These are phyloP conservation scores for Alternaria arbusti DNA, from an alignment of 2,329 filamentous ascomycete species.

Conservation along the genomic window DNA sequence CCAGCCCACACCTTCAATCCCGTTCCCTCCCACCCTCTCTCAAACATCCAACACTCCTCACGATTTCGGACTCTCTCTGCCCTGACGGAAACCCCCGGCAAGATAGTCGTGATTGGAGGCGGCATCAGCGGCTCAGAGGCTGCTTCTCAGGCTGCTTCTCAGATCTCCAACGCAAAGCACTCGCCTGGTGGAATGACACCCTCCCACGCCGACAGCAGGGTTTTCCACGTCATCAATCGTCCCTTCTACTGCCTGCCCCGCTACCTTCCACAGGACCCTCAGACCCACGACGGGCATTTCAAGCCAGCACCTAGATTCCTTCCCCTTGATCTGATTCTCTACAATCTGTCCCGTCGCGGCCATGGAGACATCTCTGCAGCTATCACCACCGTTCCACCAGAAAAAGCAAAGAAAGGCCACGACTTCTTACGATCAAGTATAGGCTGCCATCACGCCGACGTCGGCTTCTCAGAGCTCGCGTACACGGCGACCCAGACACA, in stretches of 20 bases:
- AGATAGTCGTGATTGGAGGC: slow-evolving; percentile 76
- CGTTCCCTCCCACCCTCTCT: not conserved
- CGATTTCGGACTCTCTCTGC: slow-evolving; percentile 31
- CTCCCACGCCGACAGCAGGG: slow-evolving; percentile 53
- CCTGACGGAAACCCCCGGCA: slow-evolving; percentile 51
- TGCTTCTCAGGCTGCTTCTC: slow-evolving; percentile 72
- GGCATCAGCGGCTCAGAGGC: slow-evolving; percentile 85
- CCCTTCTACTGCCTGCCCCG: slow-evolving; percentile 75
- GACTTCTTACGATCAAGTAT: slow-evolving; percentile 53
- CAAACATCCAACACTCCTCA: slow-evolving; percentile 38
- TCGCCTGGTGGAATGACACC: slow-evolving; percentile 51
- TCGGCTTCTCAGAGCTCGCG: slow-evolving; percentile 47
- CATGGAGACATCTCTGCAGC: slow-evolving; percentile 64
- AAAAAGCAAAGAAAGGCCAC: slow-evolving; percentile 64
- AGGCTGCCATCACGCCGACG: slow-evolving; percentile 54
- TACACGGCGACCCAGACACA: slow-evolving; percentile 51
- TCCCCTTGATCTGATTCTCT: slow-evolving; percentile 74
- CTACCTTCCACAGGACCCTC: slow-evolving; percentile 48
- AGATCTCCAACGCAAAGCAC: slow-evolving; percentile 69
- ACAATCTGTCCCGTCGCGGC: slow-evolving; percentile 70
- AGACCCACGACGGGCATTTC: slow-evolving; percentile 31
- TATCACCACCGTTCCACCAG: slow-evolving; percentile 68
- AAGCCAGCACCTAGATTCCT: slow-evolving; percentile 65
- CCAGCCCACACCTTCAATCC: slow-evolving; percentile 20
- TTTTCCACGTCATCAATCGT: slow-evolving; percentile 73